Evolutionary conservation across 2,329 filamentous ascomycete genomes (phyloP).

Genomic region (Calonectria pauciramosa): DNA sequence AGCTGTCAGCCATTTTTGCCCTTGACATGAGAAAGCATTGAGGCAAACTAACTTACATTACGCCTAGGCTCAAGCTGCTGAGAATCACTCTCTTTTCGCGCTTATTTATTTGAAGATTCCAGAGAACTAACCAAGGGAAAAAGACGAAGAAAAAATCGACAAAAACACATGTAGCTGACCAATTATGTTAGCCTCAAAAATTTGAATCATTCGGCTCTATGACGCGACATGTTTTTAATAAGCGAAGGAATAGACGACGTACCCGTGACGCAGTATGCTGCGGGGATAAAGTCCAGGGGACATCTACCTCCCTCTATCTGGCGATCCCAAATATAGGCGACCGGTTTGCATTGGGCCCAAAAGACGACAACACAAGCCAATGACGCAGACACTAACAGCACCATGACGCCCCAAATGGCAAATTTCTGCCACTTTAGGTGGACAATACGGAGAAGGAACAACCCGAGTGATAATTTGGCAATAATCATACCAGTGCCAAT

Average conservation of each 20-base stretch:
- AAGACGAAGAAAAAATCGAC: conserved; percentile 54
- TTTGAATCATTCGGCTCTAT: no score
- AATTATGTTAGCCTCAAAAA: neutral
- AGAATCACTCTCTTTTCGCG: conserved; percentile 57
- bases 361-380: conserved; percentile 2
- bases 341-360: conserved; percentile 23
- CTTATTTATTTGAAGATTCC: conserved; percentile 56
- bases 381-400: conserved; percentile 4
- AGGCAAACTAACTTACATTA: conserved; percentile 47
- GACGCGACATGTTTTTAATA: neutral
- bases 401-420: conserved; percentile 47
- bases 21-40: no score
- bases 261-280: conserved; percentile 16
- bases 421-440: conserved; percentile 47
- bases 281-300: conserved; percentile 14
- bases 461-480: conserved; percentile 52
- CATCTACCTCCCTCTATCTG: conserved; percentile 4
- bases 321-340: conserved; percentile 19
- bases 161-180: conserved; percentile 33
- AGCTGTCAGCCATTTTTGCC: neutral
- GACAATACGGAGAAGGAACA: conserved; percentile 54
- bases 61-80: conserved; percentile 54
- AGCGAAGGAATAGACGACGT: neutral
- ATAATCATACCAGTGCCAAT: conserved; percentile 52
- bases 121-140: conserved; percentile 58